These are phyloP conservation scores for Astrothelium macrocarpum DNA, from an alignment of 495 filamentous ascomycete genomes.

Conservation along the genomic window DNA sequence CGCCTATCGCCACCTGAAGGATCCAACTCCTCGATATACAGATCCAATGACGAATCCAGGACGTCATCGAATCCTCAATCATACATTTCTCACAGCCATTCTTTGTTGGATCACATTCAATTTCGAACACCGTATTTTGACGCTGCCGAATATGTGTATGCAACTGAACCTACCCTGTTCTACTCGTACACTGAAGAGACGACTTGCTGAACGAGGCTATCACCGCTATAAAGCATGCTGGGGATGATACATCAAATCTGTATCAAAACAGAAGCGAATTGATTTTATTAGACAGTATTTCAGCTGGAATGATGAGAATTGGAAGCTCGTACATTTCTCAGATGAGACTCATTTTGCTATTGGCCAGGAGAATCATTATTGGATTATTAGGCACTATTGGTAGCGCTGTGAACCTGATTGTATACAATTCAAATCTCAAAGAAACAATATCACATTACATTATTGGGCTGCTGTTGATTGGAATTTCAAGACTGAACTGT, in stretches of 20 bases:
- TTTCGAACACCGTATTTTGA: too few relatives aligned
- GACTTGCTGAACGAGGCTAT: not conserved
- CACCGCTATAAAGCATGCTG: too few relatives aligned
- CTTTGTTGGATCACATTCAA: not conserved
- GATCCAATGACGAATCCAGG: not conserved
- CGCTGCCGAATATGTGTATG: not conserved
- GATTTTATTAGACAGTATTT: not conserved
- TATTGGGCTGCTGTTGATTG: too few relatives aligned
- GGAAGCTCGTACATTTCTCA: not conserved
- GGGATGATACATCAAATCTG: too few relatives aligned
- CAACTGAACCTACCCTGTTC: not conserved
- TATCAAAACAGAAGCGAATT: too few relatives aligned
- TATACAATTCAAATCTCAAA: slow-evolving; percentile 1
- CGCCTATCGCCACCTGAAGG: not conserved
- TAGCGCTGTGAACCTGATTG: not conserved
- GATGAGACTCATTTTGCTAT: slow-evolving; percentile 5
- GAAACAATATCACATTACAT: slow-evolving; percentile 4
- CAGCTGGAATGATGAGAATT: not conserved
- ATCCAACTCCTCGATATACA: not conserved
- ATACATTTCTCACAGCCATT: not conserved
- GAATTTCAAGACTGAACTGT: too few relatives aligned
- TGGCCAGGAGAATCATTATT: slow-evolving; percentile 2
- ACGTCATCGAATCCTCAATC: not conserved
- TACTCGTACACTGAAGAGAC: not conserved
- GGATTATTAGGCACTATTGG: not conserved